phyloP scores from a whole-genome alignment of 495 filamentous ascomycete species.

The Chaetomium tenue region DNA sequence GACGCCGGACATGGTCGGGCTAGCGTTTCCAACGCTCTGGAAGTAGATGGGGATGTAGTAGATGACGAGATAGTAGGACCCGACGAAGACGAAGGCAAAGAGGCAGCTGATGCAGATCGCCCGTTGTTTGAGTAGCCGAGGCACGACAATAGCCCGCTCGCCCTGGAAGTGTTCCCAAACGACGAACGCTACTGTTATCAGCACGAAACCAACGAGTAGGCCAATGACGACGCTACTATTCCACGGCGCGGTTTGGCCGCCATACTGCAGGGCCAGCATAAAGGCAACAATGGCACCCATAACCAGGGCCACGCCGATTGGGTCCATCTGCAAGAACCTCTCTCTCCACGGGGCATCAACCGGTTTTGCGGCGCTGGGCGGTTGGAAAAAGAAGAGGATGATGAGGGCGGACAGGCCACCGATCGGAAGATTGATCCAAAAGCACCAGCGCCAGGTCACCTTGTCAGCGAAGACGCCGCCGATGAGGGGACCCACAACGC shows the following conservation, averaged over 20 bases:
- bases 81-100: conserved; percentile 43
- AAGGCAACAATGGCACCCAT: conserved; percentile 68
- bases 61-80: conserved; percentile 52
- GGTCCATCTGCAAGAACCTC: conserved; percentile 59
- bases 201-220: conserved; percentile 61
- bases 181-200: conserved; percentile 48
- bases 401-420: conserved; percentile 60
- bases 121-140: conserved; percentile 46
- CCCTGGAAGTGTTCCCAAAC: conserved; percentile 52
- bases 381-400: conserved; percentile 50
- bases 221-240: conserved; percentile 60
- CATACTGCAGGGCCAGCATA: conserved; percentile 79
- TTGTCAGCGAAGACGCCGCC: conserved; percentile 34
- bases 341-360: conserved; percentile 25
- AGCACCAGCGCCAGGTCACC: conserved; percentile 32
- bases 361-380: conserved; percentile 21
- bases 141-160: conserved; percentile 44
- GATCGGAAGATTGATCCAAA: conserved; percentile 72
- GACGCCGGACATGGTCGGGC: conserved; percentile 52
- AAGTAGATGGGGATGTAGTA: conserved; percentile 55
- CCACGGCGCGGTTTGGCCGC: conserved; percentile 66
- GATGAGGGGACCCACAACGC: conserved; percentile 37
- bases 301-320: conserved; percentile 61
- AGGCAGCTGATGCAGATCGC: conserved; percentile 39
- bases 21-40: conserved; percentile 49